Evolutionary conservation across 2,329 filamentous ascomycete genomes (phyloP).

Genomic region (Elsinoe fawcettii): DNA sequence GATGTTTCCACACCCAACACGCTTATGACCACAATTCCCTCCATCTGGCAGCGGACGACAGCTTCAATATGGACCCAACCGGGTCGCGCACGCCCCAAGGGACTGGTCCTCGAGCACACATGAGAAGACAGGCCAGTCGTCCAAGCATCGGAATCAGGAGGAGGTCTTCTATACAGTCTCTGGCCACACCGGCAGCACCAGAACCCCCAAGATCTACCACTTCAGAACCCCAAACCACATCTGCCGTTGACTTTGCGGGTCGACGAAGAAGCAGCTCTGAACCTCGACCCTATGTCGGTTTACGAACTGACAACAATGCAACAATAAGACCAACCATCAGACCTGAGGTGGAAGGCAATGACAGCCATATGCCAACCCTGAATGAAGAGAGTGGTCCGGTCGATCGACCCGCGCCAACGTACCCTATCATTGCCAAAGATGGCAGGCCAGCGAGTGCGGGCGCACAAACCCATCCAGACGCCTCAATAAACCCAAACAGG

Average conservation of each 20-base stretch:
- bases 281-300: not conserved
- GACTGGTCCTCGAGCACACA: not conserved
- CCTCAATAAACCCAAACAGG: not conserved
- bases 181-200: not conserved
- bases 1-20: not conserved
- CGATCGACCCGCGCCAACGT: not conserved
- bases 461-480: not conserved
- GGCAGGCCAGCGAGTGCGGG: not conserved
- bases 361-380: not conserved
- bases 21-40: not conserved
- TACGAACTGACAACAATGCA: not conserved
- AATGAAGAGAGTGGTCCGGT: not conserved
- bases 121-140: not conserved
- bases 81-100: not conserved
- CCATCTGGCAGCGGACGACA: not conserved
- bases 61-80: not conserved
- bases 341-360: not conserved
- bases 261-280: constrained; percentile 10
- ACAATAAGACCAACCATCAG: not conserved
- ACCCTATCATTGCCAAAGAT: not conserved
- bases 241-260: constrained; percentile 6
- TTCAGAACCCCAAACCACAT: not conserved
- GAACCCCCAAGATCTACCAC: not conserved
- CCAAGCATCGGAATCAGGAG: constrained; percentile 12
- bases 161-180: constrained; percentile 4